Percentiles rank a stretch among this genome's conserved stretches.
Conservation (phyloP, 1,139 yeast species). For the Lodderomyces jiufengensis region DNA sequence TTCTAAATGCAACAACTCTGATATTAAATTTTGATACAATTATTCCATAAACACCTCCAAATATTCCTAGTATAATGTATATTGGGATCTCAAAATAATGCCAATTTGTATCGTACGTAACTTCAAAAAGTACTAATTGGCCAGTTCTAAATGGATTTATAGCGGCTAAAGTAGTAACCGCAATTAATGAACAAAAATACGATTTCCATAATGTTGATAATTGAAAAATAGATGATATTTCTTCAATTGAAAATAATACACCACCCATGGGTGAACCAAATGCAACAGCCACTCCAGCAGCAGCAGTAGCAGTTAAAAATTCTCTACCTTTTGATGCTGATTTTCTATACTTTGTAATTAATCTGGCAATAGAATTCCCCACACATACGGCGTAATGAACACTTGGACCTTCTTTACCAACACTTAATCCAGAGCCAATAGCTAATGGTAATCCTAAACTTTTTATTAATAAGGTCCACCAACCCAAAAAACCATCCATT, state of each 20-base stretch:
- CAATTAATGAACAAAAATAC: slow-evolving; percentile 85
- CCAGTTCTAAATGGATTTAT: slow-evolving; percentile 93
- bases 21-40: slow-evolving; percentile 77
- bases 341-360: slow-evolving; percentile 43
- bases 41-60: slow-evolving; percentile 91
- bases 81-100: slow-evolving; percentile 80
- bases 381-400: slow-evolving; percentile 85
- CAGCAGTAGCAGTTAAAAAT: slow-evolving; percentile 56
- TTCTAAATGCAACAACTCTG: slow-evolving; percentile 74
- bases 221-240: slow-evolving; percentile 68
- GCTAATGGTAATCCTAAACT: slow-evolving; percentile 81
- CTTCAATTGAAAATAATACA: slow-evolving; percentile 68
- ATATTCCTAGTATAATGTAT: slow-evolving; percentile 73
- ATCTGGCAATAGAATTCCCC: slow-evolving; percentile 60
- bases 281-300: slow-evolving; percentile 74
- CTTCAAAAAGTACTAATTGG: slow-evolving; percentile 88
- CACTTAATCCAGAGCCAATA: slow-evolving; percentile 75
- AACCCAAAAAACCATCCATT: slow-evolving; percentile 72
- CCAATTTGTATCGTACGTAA: slow-evolving; percentile 83
- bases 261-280: slow-evolving; percentile 77
- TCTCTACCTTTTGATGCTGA: slow-evolving; percentile 54
- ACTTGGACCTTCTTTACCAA: slow-evolving; percentile 85
- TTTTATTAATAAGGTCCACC: slow-evolving; percentile 71
- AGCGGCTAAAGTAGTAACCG: slow-evolving; percentile 71
- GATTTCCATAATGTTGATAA: slow-evolving; percentile 85